Evolutionary conservation across 2,329 filamentous ascomycete species (phyloP), one percentile per base, ranked within the genome.

Genomic region (Penicillium psychrosexuale): DNA sequence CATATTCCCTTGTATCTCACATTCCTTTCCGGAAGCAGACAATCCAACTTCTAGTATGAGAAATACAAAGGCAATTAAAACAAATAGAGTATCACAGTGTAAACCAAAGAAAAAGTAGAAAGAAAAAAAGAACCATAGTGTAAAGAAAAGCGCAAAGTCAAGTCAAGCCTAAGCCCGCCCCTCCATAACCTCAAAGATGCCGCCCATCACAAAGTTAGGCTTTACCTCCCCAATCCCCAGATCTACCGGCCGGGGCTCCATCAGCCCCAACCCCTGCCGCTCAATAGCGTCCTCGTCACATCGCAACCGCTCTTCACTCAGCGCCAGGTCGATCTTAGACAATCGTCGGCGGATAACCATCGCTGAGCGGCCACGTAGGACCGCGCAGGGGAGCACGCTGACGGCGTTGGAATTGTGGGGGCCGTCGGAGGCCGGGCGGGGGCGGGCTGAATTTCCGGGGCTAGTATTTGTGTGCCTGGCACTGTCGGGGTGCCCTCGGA

Each of bases 111-210:
- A 42, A 46, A 49, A 22, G 45, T 49, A 24, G 45, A 48, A 15
- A 45, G 9, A 36, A 40, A 31, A 40, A 37, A 51, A 51, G 19
- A 37, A 15, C 19, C 2, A 22, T 22, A 22, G 2, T n/a, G 6
- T 19, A 34, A 22, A 19, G 45, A 48, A 37, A 51, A 31, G n/a
- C n/a, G n/a, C n/a, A n/a, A n/a, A n/a, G n/a, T n/a, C n/a, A 27
- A 51, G 53, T 45, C 2, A n/a, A 48, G 46, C 47, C 49, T 61
- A 77, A 45, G 68, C 69, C 22, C 61, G 59, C 12, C 72, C 74
- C 56, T 78, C 76, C 74, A 78, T 73, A 31, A 78, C 74, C 63
- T 78, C 76, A 53, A 77, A 74, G 33, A 78, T 78, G 8, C 76
- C 76, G 15, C 76, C 76, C 71, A 78, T 74, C 24, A 78, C 75